Conservation (phyloP, 2,329 filamentous ascomycete genomes). For the Monosporascus sp. region DNA sequence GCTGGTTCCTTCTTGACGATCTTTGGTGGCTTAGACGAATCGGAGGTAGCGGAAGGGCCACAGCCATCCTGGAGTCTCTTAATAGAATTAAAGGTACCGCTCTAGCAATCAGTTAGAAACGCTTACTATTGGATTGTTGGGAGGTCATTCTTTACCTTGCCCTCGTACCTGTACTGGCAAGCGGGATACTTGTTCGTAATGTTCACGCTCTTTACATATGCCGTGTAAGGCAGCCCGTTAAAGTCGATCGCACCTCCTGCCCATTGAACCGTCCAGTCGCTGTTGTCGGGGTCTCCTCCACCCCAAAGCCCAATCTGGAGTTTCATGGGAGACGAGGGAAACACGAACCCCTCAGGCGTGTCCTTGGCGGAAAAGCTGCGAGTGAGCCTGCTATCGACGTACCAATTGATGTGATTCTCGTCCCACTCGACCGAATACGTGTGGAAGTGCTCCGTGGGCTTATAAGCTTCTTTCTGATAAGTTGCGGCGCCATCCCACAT, state of each 20-base stretch:
- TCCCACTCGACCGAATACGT: slow-evolving; percentile 30
- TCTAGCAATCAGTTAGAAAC: slow-evolving; percentile 17
- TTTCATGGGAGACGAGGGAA: slow-evolving; percentile 27
- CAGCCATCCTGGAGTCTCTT: slow-evolving; percentile 21
- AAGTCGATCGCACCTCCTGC: slow-evolving; percentile 26
- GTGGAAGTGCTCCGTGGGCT: slow-evolving; percentile 24
- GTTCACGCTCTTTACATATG: slow-evolving; percentile 26
- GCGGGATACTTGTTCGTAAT: slow-evolving; percentile 29
- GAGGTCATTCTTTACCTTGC: slow-evolving; percentile 16
- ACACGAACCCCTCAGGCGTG: slow-evolving; percentile 17
- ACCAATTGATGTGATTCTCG: slow-evolving; percentile 22
- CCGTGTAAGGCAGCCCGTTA: slow-evolving; percentile 21
- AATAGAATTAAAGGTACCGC: slow-evolving; percentile 18
- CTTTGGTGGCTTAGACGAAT: slow-evolving; percentile 3
- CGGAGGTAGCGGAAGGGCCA: slow-evolving; percentile 1
- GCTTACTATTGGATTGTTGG: neutral
- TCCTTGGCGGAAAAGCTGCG: slow-evolving; percentile 19
- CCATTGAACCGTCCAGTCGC: slow-evolving; percentile 25
- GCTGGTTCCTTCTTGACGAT: slow-evolving; percentile 10
- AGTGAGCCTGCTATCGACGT: slow-evolving; percentile 22
- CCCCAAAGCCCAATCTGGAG: slow-evolving; percentile 27
- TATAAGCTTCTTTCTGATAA: slow-evolving; percentile 21
- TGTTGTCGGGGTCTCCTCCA: slow-evolving; percentile 24
- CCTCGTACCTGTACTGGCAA: slow-evolving; percentile 24
- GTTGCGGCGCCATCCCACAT: slow-evolving; percentile 25